Evolutionary conservation across 768 basidiomycete genomes (phyloP).

Genomic region (Boletus subcaerulescens): DNA sequence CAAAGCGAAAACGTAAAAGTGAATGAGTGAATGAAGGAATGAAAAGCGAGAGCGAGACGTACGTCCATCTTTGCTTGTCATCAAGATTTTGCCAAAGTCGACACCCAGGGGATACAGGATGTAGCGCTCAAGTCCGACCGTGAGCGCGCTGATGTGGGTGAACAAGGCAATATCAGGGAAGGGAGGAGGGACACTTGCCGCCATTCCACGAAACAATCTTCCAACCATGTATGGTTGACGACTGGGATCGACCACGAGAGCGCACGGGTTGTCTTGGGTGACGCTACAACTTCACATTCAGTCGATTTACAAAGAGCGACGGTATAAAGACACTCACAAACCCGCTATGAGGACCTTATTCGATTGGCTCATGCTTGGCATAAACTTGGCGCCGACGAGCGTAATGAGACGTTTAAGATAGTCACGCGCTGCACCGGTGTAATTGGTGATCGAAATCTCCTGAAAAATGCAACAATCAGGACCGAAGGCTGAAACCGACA

Average conservation of each 20-base stretch:
- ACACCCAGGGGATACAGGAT: constrained; percentile 64
- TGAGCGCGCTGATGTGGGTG: constrained; percentile 40
- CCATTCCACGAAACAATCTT: constrained; percentile 87
- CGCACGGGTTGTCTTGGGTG: constrained; percentile 68
- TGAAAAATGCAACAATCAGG: constrained; percentile 26
- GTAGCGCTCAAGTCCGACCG: constrained; percentile 64
- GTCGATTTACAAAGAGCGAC: background rate
- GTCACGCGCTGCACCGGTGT: constrained; percentile 81
- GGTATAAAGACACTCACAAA: constrained; percentile 48
- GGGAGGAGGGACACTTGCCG: constrained; percentile 23
- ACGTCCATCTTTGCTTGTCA: constrained; percentile 21
- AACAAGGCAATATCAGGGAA: background rate
- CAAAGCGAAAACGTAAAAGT: background rate
- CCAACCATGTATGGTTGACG: constrained; percentile 89
- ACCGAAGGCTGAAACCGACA: background rate
- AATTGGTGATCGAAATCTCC: constrained; percentile 86
- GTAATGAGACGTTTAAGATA: constrained; percentile 83
- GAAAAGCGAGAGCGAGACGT: background rate
- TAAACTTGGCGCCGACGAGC: constrained; percentile 75
- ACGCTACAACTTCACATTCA: constrained; percentile 24
- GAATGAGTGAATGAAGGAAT: background rate
- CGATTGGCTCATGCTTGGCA: constrained; percentile 71
- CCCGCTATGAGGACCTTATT: constrained; percentile 86
- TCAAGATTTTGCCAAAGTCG: constrained; percentile 52
- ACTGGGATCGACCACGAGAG: constrained; percentile 79